Percentiles rank a stretch among this genome's conserved stretches.
These are phyloP conservation scores for Populus hybrid DNA, from an alignment of 441 rosid genomes.

Conservation along the genomic window DNA sequence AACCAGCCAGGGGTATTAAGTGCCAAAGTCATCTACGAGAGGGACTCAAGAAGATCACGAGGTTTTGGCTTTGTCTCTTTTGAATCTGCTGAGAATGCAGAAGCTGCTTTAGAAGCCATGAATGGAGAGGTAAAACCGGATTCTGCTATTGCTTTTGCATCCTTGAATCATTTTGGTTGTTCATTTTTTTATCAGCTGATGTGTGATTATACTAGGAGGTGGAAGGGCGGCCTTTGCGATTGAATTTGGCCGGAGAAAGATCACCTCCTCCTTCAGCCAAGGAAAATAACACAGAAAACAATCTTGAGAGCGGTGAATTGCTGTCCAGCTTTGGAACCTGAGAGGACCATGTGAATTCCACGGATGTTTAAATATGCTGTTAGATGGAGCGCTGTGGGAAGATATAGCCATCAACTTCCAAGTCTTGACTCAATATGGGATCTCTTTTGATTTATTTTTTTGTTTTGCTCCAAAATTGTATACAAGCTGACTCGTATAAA, in stretches of 20 bases:
- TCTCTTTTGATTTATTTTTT: background rate
- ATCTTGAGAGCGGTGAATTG: constrained; percentile 42
- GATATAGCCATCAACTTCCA: background rate
- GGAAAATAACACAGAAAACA: constrained; percentile 26
- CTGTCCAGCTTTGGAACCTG: constrained; percentile 43
- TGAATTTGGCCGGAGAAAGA: constrained; percentile 64
- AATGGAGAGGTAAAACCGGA: constrained; percentile 60
- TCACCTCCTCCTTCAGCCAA: constrained; percentile 26
- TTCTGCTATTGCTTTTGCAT: background rate
- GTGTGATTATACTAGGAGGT: constrained; percentile 49
- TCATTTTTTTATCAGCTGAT: constrained; percentile 9
- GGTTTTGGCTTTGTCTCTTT: constrained; percentile 85
- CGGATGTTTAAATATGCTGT: background rate
- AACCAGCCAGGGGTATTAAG: constrained; percentile 66
- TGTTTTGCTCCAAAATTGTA: background rate
- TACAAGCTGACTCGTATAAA: constrained; percentile 5
- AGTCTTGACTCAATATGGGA: background rate
- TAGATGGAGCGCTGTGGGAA: background rate
- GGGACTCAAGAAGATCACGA: constrained; percentile 65
- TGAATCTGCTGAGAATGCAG: constrained; percentile 52
- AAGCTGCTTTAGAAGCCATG: constrained; percentile 48
- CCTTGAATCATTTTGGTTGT: constrained; percentile 5
- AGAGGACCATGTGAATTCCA: constrained; percentile 7
- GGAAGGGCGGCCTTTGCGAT: constrained; percentile 83
- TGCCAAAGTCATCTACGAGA: constrained; percentile 74